Base-by-base conservation (phyloP, 179 eudicot genomes). In the Beta macrorhiza region DNA sequence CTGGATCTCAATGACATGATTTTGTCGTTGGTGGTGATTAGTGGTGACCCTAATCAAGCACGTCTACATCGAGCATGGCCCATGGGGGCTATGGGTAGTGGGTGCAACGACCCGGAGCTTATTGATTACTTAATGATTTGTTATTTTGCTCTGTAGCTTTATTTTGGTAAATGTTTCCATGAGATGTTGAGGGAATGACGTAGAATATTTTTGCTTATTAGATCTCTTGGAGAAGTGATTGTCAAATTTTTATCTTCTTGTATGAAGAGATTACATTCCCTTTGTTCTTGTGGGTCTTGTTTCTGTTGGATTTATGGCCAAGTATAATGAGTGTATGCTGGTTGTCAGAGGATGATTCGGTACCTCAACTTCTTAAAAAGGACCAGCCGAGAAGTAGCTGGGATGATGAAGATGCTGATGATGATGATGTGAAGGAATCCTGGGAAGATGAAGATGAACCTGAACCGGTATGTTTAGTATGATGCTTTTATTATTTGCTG, bases 361-460 rank as follows among this genome's bases (percentile, higher is more conserved):
- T 84, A 82, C 88, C 92, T 65, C 83, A 78, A 74, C 78, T 89
- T 72, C 77, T 84, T 3, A 89, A 85, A 82, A 91, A 93, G 88
- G 93, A 89, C 57, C 88, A 64, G 13, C 84, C 82, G 3, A 89
- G 65, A 81, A 89, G 72, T 85, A 83, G 44, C 64, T 93, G 99
- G 98, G 97, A 93, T 81, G 99, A 95, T 76, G 99, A 95, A 88
- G 99, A 95, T 86, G 86, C 78, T 59, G 99, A 95, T 78, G 95
- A 91, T 19, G 84, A 90, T 80, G 97, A 88, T 74, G 88, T 95
- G 61, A 95, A 92, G 86, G 98, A 93, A 10, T 93, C 95, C 75
- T 95, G 99, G 99, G 99, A 95, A 82, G 99, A 95, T 82, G 98
- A 93, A 1, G 99, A 95, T 67, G 98, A 92, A 80, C 88, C 93